A percentile compares a stretch with the other conserved stretches of the same genome.
Conservation (phyloP, 192 early-diverging fungal species). For the Geosiphon pyriformis region DNA sequence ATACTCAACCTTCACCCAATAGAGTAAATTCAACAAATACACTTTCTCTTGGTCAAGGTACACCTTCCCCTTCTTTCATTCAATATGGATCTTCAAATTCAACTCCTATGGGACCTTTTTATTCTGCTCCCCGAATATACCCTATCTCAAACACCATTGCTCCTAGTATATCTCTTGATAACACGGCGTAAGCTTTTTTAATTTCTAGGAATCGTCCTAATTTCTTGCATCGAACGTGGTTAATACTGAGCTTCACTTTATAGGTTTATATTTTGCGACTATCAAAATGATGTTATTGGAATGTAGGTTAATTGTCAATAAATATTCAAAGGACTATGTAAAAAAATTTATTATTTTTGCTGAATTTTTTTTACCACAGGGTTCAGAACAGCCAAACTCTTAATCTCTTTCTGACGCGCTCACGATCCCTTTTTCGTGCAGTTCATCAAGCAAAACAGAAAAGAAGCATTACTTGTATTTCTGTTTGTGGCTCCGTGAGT, state of each 20-base stretch:
- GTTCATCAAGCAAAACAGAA: conserved; percentile 22
- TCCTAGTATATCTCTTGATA: conserved; percentile 1
- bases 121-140: conserved; percentile 20
- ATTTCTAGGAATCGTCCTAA: background rate
- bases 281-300: conserved; percentile 24
- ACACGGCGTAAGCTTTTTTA: conserved; percentile 15
- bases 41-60: background rate
- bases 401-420: conserved; percentile 10
- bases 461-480: conserved; percentile 6
- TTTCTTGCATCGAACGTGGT: background rate
- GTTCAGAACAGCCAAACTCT: conserved; percentile 8
- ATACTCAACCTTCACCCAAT: background rate
- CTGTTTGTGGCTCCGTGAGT: conserved; percentile 17
- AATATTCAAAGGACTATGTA: background rate
- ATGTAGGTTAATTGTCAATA: conserved; percentile 7
- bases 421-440: conserved; percentile 5
- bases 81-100: background rate
- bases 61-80: conserved; percentile 13
- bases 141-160: background rate
- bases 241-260: background rate
- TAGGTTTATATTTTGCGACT: conserved; percentile 24
- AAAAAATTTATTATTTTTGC: background rate
- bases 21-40: conserved; percentile 12
- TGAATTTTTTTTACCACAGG: background rate
- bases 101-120: background rate